Base-by-base conservation (phyloP, 2,329 filamentous ascomycete species). In the Nannizziopsis barbatae region DNA sequence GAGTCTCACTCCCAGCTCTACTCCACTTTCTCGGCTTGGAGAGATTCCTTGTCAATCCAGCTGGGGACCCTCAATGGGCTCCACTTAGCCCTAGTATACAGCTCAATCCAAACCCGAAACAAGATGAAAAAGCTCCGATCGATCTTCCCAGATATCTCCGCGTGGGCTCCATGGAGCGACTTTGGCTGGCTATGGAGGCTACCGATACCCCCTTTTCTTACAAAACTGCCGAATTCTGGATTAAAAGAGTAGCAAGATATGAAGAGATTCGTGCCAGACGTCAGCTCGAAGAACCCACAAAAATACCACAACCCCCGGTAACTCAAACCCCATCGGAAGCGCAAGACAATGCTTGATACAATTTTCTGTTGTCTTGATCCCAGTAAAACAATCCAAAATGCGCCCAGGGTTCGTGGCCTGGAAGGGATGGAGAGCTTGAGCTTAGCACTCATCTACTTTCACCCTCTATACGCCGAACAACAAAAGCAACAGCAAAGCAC, bases 181-280 rank as follows among this genome's bases (percentile, higher is more conserved):
- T 55, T 15, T 42, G 50, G 9, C 50, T 41, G 1, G 49, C 51
- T 1, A 52, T 55, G 51, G 51, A 53, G 17, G 41, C 37, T 18
- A 22, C 41, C 2, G 32, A 50, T 27, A 48, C 53, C 17, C 47
- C 49, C 5, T 22, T 53, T 14, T 49, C 52, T 27, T 20, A 37
- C 5, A 47, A 55, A 18, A 52, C 42, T 4, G 38, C 36, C 2
- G 47, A 47, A 14, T 50, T 52, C 30, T 55, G 53, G 53, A 27
- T 33, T 22, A 50, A 50, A 14, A 53, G 49, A 31, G 36, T 49
- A 17, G 37, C 14, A 42, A 31, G 22, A 27, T 4, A 27, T 27
- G 22, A 27, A 3, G 7, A 27, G 3, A 27, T 27, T 4, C 22
- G 22, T 7, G 22, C 22, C 22, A 27, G 22, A 7, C 3, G 3